phyloP scores from a whole-genome alignment of 768 basidiomycete genomes.

The Trametes elegans region DNA sequence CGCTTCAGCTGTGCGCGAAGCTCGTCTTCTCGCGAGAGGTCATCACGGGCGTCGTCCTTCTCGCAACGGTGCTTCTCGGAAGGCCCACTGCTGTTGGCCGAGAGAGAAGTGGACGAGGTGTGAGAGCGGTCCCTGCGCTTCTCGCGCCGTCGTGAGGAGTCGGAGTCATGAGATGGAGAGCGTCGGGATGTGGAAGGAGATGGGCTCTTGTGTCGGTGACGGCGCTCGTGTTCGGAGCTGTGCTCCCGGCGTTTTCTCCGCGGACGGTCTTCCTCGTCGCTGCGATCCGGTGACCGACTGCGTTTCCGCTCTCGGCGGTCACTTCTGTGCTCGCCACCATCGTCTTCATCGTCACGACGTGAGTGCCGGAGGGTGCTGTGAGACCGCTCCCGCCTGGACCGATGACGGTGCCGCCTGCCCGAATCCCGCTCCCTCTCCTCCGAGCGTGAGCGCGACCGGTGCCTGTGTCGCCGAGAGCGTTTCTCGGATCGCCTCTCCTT shows the following conservation, averaged over 20 bases:
- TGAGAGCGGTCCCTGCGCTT: background rate
- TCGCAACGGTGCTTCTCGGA: conserved; percentile 1
- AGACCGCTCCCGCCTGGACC: conserved; percentile 4
- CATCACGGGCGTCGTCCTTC: background rate
- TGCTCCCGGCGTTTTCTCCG: conserved; percentile 5
- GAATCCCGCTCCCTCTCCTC: conserved; percentile 12
- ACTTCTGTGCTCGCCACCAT: conserved; percentile 9
- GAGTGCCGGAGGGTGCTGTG: background rate
- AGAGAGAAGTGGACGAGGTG: conserved; percentile 1
- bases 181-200: background rate
- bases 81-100: background rate
- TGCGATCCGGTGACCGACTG: conserved; percentile 10
- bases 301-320: conserved; percentile 11
- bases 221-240: background rate
- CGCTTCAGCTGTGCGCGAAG: conserved; percentile 34
- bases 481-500: conserved; percentile 35
- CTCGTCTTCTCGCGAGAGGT: conserved; percentile 32
- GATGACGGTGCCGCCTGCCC: conserved; percentile 8
- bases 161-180: background rate
- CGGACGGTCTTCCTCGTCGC: conserved; percentile 7
- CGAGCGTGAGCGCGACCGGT: conserved; percentile 32
- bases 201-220: background rate
- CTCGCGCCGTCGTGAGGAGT: background rate
- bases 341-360: conserved; percentile 4
- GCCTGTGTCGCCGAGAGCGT: conserved; percentile 19